A percentile compares a stretch with the other conserved stretches of the same genome.
Evolutionary conservation across 768 basidiomycete genomes (phyloP).

Genomic region (Tricholoma sp.): DNA sequence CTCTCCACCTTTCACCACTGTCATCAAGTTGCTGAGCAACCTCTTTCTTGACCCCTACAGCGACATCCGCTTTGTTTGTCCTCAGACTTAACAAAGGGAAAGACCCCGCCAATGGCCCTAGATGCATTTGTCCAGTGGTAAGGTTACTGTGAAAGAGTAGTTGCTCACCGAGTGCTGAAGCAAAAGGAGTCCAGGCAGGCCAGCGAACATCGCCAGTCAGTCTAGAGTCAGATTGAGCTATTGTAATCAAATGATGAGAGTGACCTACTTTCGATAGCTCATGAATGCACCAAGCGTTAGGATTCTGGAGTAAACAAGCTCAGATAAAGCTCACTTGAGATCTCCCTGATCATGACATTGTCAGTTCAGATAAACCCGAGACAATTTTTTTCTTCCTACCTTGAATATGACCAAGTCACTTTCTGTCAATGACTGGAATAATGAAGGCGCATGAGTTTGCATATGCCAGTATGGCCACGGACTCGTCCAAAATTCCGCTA

Average conservation of each 20-base stretch:
- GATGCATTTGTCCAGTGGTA: neutral
- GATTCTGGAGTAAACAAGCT: neutral
- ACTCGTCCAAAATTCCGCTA: conserved; percentile 66
- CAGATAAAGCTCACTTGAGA: conserved; percentile 65
- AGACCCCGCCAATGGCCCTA: conserved; percentile 72
- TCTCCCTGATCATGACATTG: conserved; percentile 53
- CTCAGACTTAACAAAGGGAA: conserved; percentile 83
- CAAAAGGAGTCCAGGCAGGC: conserved; percentile 77
- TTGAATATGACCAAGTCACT: conserved; percentile 83
- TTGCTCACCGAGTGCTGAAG: conserved; percentile 58
- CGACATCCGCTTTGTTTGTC: conserved; percentile 95
- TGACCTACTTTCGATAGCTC: conserved; percentile 79
- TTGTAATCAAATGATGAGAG: neutral
- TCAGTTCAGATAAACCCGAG: neutral
- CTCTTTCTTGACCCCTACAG: conserved; percentile 71
- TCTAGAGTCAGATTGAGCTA: conserved; percentile 33
- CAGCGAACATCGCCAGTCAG: conserved; percentile 86
- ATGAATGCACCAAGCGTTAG: neutral
- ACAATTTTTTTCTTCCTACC: conserved; percentile 28
- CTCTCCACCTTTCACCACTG: conserved; percentile 67
- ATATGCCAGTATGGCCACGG: conserved; percentile 77
- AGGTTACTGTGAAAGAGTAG: neutral
- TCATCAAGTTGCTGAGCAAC: conserved; percentile 64
- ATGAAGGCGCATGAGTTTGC: conserved; percentile 41
- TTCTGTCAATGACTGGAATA: conserved; percentile 46